These are phyloP conservation scores for Fusarium setosum DNA, from an alignment of 2,329 filamentous ascomycete genomes.

Conservation along the genomic window DNA sequence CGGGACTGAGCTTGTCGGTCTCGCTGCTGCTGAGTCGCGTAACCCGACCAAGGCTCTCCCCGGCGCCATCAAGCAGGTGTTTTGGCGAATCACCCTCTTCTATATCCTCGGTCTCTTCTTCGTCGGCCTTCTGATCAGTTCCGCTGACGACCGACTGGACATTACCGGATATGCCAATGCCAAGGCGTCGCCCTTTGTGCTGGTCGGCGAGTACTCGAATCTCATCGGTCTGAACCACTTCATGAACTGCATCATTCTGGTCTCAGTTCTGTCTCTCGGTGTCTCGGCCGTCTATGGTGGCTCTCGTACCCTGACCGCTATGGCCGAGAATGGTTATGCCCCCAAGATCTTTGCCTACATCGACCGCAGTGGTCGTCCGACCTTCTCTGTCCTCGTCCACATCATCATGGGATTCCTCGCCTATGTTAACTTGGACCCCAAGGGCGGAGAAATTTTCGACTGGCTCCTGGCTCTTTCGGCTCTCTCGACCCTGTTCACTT, in stretches of 20 bases:
- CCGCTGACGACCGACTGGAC: constrained; percentile 56
- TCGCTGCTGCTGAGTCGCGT: constrained; percentile 75
- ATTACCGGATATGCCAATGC: constrained; percentile 40
- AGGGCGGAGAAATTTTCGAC: constrained; percentile 66
- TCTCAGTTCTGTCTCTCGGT: constrained; percentile 66
- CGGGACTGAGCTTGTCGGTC: constrained; percentile 76
- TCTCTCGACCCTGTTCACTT: constrained; percentile 72
- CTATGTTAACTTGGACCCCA: constrained; percentile 57
- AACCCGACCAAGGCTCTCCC: constrained; percentile 79
- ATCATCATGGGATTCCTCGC: constrained; percentile 61
- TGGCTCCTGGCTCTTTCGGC: constrained; percentile 75
- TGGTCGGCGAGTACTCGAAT: constrained; percentile 61
- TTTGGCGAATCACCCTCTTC: constrained; percentile 63
- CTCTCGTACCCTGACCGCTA: constrained; percentile 65
- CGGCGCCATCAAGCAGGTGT: constrained; percentile 81
- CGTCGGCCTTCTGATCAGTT: constrained; percentile 58
- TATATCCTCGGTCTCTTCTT: constrained; percentile 62
- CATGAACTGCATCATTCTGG: constrained; percentile 66
- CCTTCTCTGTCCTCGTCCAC: constrained; percentile 57
- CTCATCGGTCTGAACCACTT: constrained; percentile 61
- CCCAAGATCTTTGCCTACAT: constrained; percentile 65
- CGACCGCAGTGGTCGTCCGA: constrained; percentile 63
- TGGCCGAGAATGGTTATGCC: constrained; percentile 66
- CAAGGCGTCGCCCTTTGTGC: constrained; percentile 62
- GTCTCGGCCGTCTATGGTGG: constrained; percentile 66